phyloP scores from a whole-genome alignment of 371 early-diverging fungal genomes.

The Mortierella sp. region DNA sequence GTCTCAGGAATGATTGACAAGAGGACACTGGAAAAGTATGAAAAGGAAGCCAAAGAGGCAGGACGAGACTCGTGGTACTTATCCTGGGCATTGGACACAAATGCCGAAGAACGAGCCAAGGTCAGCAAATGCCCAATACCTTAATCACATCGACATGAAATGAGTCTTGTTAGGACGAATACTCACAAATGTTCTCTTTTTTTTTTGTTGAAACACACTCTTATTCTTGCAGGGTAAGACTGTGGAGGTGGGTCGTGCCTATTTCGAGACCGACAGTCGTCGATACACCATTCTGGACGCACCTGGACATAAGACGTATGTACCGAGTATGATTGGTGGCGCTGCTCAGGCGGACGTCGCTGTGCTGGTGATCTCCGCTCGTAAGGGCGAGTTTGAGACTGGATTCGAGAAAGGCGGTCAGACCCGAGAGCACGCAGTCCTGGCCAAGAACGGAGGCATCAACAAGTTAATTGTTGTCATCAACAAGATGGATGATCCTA shows the following conservation, averaged over 20 bases:
- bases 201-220: too few relatives aligned
- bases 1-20: background rate
- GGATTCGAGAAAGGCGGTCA: slow-evolving; percentile 99
- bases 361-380: slow-evolving; percentile 96
- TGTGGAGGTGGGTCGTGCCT: too few relatives aligned
- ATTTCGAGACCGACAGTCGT: slow-evolving; percentile 97
- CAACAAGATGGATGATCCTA: slow-evolving; percentile 99
- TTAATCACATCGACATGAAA: slow-evolving; percentile 99
- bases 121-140: too few relatives aligned
- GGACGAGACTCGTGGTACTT: slow-evolving; percentile 99
- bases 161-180: too few relatives aligned
- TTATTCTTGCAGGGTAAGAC: too few relatives aligned
- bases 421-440: slow-evolving; percentile 99
- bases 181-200: too few relatives aligned
- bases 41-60: slow-evolving; percentile 98
- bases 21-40: slow-evolving; percentile 96
- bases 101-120: slow-evolving; percentile 98
- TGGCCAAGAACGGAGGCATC: slow-evolving; percentile 98
- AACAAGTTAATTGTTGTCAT: slow-evolving; percentile 97
- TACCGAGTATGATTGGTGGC: slow-evolving; percentile 99
- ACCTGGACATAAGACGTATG: slow-evolving; percentile 99
- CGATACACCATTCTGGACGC: slow-evolving; percentile 97
- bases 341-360: slow-evolving; percentile 98
- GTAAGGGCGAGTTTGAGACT: slow-evolving; percentile 98
- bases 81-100: slow-evolving; percentile 98